Conservation (phyloP, 2,329 filamentous ascomycete genomes). For the Aspergillus japonicus region DNA sequence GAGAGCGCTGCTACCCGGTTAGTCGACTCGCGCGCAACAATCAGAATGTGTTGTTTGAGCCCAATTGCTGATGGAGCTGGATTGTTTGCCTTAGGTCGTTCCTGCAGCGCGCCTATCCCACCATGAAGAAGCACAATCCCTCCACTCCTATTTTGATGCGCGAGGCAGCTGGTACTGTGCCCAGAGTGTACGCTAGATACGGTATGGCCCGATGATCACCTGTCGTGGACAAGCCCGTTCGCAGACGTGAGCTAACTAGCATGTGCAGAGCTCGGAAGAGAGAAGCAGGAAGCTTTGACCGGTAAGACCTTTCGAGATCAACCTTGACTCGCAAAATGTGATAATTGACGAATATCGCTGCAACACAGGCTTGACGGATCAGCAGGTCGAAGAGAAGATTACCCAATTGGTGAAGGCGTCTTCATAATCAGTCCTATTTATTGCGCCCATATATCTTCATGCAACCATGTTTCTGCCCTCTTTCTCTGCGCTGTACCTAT, state of each 20-base stretch:
- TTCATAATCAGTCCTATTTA: slow-evolving; percentile 28
- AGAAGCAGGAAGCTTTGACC: slow-evolving; percentile 63
- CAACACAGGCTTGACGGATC: slow-evolving; percentile 61
- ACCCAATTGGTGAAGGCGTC: slow-evolving; percentile 59
- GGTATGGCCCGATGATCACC: slow-evolving; percentile 55
- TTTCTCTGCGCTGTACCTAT: slow-evolving; percentile 38
- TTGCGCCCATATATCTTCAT: slow-evolving; percentile 26
- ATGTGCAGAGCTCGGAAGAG: slow-evolving; percentile 62
- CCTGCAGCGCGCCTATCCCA: slow-evolving; percentile 86
- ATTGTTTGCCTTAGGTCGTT: slow-evolving; percentile 64
- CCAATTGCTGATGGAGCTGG: background rate
- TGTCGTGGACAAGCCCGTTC: background rate
- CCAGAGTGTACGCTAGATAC: slow-evolving; percentile 88
- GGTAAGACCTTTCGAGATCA: slow-evolving; percentile 43
- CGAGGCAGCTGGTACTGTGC: slow-evolving; percentile 80
- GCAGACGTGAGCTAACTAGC: slow-evolving; percentile 17
- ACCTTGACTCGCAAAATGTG: background rate
- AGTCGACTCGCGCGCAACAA: slow-evolving; percentile 27
- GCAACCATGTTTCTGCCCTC: slow-evolving; percentile 22
- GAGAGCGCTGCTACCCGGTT: slow-evolving; percentile 87
- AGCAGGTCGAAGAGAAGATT: slow-evolving; percentile 69
- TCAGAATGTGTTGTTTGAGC: background rate
- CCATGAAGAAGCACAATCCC: slow-evolving; percentile 99
- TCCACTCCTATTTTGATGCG: slow-evolving; percentile 90
- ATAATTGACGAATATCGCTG: background rate